Percentiles rank a stretch among this genome's conserved stretches.
Evolutionary conservation across 2,329 filamentous ascomycete genomes (phyloP).

Genomic region (Corynespora cassiicola): DNA sequence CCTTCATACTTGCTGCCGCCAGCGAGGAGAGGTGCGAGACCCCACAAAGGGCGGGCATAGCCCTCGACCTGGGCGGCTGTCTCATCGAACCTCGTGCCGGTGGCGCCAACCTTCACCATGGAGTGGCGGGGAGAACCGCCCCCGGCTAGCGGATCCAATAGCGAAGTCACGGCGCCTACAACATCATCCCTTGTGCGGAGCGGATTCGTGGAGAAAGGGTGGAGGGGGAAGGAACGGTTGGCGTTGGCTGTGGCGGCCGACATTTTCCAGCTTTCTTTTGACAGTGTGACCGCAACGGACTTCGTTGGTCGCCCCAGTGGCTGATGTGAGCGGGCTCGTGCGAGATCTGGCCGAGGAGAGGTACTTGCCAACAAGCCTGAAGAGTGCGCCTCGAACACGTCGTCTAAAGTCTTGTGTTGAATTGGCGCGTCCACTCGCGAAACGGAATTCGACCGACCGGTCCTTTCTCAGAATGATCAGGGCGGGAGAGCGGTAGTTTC

Average conservation of each 20-base stretch:
- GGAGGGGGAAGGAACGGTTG: constrained; percentile 50
- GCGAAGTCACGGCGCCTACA: constrained; percentile 50
- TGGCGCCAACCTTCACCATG: constrained; percentile 72
- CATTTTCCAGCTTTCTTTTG: constrained; percentile 20
- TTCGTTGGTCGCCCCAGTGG: constrained; percentile 2
- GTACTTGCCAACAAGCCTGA: too few species aligned
- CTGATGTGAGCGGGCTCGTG: constrained; percentile 5
- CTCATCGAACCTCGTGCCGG: constrained; percentile 79
- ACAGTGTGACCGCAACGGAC: too few species aligned
- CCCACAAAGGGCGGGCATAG: constrained; percentile 78
- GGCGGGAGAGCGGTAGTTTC: too few species aligned
- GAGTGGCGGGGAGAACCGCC: constrained; percentile 74
- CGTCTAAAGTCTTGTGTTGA: too few species aligned
- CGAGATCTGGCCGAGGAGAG: constrained; percentile 4
- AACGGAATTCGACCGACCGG: too few species aligned
- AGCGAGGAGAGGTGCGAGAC: constrained; percentile 72
- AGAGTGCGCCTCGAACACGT: too few species aligned
- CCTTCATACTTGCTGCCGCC: constrained; percentile 71
- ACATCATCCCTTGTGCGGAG: constrained; percentile 50
- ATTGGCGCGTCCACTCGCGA: too few species aligned
- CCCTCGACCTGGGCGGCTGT: constrained; percentile 79
- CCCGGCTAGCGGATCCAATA: constrained; percentile 73
- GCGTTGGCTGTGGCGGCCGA: constrained; percentile 42
- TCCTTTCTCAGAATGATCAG: too few species aligned
- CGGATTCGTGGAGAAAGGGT: constrained; percentile 52